Evolutionary conservation across 495 filamentous ascomycete species (phyloP), one percentile per base, ranked within the genome.

Genomic region (Daldinia grandis): DNA sequence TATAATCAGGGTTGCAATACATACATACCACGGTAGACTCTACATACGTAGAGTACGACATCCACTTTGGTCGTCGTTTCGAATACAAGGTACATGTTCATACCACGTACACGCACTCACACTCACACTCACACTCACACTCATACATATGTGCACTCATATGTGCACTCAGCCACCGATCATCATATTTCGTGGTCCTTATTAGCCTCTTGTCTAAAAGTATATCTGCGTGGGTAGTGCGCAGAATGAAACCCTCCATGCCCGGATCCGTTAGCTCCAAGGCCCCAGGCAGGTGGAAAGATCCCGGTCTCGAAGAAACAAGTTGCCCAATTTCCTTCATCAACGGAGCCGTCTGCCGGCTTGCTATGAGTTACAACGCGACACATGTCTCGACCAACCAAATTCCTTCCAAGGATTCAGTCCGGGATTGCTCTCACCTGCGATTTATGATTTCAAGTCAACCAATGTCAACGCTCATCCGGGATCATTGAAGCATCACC

Each of bases 241-340:
- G 65, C 65, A 69, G 65, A 73, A 73, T 73, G 70, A 73, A 73
- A 73, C 70, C 70, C 65, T 69, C 70, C 70, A 68, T 73, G 70
- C 65, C 37, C 64, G 65, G 70, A 62, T 60, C 70, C 70, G 70
- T 69, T 73, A 73, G 65, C 50, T 56, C 44, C 57, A 66, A 62
- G 65, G 47, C 59, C 54, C 59, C 64, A 72, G 55, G 35, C 60
- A 69, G 60, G 44, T 69, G 61, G 65, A 58, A 66, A 65, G 65
- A 72, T 69, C 70, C 70, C 54, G 53, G 70, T 65, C 62, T 62
- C 21, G 31, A 64, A 54, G 17, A 59, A 68, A 73, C 64, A 69
- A 56, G 57, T 14, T 64, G 56, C 49, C 69, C 60, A 68, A 68
- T 64, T 73, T 68, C 64, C 51, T 72, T 72, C 50, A 61, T 64